Base-by-base conservation (phyloP, 176 grass and related monocot species). In the Raddia distichophylla region DNA sequence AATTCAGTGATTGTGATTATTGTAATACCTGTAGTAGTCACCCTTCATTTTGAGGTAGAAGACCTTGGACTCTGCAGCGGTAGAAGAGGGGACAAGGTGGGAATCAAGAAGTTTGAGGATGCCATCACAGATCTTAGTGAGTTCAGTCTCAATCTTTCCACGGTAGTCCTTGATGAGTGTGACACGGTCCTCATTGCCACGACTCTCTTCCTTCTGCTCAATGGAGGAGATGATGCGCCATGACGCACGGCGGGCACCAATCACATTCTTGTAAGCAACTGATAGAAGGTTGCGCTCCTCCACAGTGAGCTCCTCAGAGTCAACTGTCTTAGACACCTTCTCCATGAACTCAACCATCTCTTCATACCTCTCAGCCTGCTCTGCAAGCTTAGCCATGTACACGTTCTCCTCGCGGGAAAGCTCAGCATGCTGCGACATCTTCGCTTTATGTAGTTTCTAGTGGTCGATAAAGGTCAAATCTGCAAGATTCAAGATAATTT, bases 161-260 rank as follows among this genome's bases (percentile, higher is more conserved):
- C 35, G 27, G n/a, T 87, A 79, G 27, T 87, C 88, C 67, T 87
- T 74, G 65, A 83, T 78, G 32, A 90, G 78, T 12, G 70, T 82
- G 79, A 79, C 73, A 53, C 56, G 65, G 51, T 87, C 83, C 50
- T 73, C 83, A 27, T 83, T 87, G 55, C 78, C 83, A 78, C 73
- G 72, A 9, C 83, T 73, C 72, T 90, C 77, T 73, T 91, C 89
- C 57, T 86, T 90, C 69, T 91, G 68, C 62, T 91, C 80, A 13
- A 87, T 76, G 56, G 84, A 91, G 54, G 80, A 87, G 66, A 91
- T 80, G 89, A 91, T 91, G 11, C 89, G 22, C 89, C 85, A 91
- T 35, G 84, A 87, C 7, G 80, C 74, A 60, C 75, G 64, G 16
- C 64, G 63, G 19, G 80, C 75, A 74, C 80, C 85, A 49, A 87